A percentile compares a stretch with the other conserved stretches of the same genome.
phyloP scores from a whole-genome alignment of 2,329 filamentous ascomycete genomes.

The Fusarium albidum region DNA sequence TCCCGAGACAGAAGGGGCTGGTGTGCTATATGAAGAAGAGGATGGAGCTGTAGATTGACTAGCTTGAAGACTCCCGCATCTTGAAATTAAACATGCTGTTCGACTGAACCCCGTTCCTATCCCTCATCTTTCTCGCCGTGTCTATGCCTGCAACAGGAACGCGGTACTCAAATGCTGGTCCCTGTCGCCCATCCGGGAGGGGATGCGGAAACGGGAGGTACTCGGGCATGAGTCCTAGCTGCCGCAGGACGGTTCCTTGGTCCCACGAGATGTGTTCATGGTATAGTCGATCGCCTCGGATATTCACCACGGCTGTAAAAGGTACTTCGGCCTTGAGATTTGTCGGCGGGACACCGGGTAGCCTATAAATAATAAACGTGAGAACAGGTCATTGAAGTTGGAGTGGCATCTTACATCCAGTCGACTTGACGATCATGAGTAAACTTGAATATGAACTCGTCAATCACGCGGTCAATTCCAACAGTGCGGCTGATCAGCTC shows the following conservation, averaged over 20 bases:
- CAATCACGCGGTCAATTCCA: conserved; percentile 75
- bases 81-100: conserved; percentile 43
- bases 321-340: conserved; percentile 62
- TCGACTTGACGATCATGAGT: conserved; percentile 71
- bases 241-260: conserved; percentile 68
- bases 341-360: conserved; percentile 66
- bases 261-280: conserved; percentile 77
- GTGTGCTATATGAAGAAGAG: conserved; percentile 12
- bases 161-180: conserved; percentile 38
- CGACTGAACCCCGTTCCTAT: conserved; percentile 42
- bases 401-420: conserved; percentile 64
- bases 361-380: conserved; percentile 34
- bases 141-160: conserved; percentile 45
- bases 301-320: conserved; percentile 68
- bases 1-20: conserved; percentile 9
- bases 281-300: conserved; percentile 69
- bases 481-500: conserved; percentile 77
- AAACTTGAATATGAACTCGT: conserved; percentile 73
- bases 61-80: too few species aligned
- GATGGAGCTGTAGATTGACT: too few species aligned
- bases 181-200: conserved; percentile 47
- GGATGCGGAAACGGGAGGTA: conserved; percentile 70
- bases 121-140: conserved; percentile 44
- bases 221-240: conserved; percentile 63
- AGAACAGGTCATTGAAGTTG: fast-evolving